Evolutionary conservation across 768 basidiomycete species (phyloP), one percentile per base, ranked within the genome.

Genomic region (Hydnomerulius pinastri): DNA sequence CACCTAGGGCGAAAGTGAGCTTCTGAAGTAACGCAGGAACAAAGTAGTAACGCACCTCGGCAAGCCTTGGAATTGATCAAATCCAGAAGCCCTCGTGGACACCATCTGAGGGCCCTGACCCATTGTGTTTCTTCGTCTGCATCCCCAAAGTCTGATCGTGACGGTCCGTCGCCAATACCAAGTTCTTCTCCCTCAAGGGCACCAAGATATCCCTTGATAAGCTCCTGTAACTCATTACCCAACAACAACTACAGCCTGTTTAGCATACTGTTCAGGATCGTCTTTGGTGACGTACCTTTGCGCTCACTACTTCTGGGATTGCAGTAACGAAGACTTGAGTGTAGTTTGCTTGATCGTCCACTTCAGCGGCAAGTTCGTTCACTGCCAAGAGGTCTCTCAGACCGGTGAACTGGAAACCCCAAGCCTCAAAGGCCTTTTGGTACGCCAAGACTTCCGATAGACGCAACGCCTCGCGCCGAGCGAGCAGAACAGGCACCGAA

Each of bases 41-140:
- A 48, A 53, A 48, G 40, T 41, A 39, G 27, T 46, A 40, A 65
- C 78, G 57, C 63, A 87, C 96, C 95, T 73, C 97, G 77, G 63
- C 97, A 99, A 20, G 97, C 97, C 71, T 92, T 95, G 9, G 94
- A 97, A 67, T 98, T 95, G 58, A 92, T 76, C 55, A 99, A 70
- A 29, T 94, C 90, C 12, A 94, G 68, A 44, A 98, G 74, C 46
- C 80, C 83, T 43, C 75, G 77, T n/a, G 97, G 97, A 66, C 90
- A 94, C 77, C 81, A 84, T 21, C 90, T 81, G 33, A 95, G 66
- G 38, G 83, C 85, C 61, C 78, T 81, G 60, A 88, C 69, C 92
- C 92, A 92, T 21, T 49, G 56, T 2, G 55, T 58, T 44, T 62
- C 70, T 32, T 62, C 59, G 15, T 62, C 50, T n/a, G 32, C 20